Evolutionary conservation across 768 basidiomycete species (phyloP), one percentile per base, ranked within the genome.

Genomic region (Cyclocybe cylindracea): DNA sequence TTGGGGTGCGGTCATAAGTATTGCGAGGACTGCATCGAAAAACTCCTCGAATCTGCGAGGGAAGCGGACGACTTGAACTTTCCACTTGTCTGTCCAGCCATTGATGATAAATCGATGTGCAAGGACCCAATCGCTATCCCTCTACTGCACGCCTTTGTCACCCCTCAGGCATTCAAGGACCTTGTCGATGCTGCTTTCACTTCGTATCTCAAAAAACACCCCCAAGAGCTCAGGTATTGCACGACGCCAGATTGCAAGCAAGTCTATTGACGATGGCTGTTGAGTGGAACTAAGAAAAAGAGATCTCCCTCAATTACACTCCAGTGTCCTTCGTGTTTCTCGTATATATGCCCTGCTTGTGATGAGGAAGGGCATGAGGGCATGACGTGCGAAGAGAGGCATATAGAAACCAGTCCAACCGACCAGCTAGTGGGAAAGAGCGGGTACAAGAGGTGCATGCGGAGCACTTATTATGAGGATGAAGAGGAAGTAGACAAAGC

Each of bases 191-290:
- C 79, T 0, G 78, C 82, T 0, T 87, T 87, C 57, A 67, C 70
- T 42, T 64, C 71, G 0, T 77, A 89, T 61, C 67, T 87, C 38
- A 79, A 83, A 39, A 64, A 76, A 32, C 79, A 81, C 44, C 75
- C 83, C 0, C 69, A 74, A 36, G 80, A 83, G 39, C 83, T 83
- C 61, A 77, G 78, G 48, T 83, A 84, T 54, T 91, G 89, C 67
- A 83, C 81, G 2, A 89, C 86, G 0, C 83, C 89, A 0, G 87
- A 88, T 61, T 91, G 89, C 62, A 73, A 70, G 5, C 84, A 87
- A 56, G 77, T 89, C 3, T 91, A 91, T 67, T 69, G 76, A 43
- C 63, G 63, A 39, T 62, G 65, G 29, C 48, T 56, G 6, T 32
- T 44, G 19, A 48, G 60, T 34, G 52, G 62, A 39, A 51, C 63